Evolutionary conservation across 164 flowering plant species (phyloP).

Genomic region (Macadamia tetraphylla): DNA sequence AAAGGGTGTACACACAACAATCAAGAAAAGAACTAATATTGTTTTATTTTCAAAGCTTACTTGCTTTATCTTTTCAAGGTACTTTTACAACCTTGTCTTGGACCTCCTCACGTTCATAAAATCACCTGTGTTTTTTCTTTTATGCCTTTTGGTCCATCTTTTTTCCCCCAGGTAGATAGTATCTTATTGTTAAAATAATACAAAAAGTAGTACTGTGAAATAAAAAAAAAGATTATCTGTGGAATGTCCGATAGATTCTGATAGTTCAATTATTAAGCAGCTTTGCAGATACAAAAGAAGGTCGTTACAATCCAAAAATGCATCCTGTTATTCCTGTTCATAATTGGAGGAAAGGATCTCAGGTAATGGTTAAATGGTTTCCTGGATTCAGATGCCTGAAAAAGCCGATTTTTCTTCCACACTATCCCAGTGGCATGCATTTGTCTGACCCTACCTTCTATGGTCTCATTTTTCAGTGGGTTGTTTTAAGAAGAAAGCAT

Average conservation of each 20-base stretch:
- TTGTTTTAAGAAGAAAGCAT: conserved; percentile 79
- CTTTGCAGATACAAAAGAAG: conserved; percentile 90
- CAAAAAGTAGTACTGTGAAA: conserved; percentile 1
- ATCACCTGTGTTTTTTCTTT: neutral
- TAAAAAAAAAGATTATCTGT: conserved; percentile 14
- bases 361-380: conserved; percentile 43
- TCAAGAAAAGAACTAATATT: too few relatives aligned
- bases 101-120: neutral
- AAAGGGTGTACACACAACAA: too few relatives aligned
- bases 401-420: neutral
- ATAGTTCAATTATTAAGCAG: conserved; percentile 37
- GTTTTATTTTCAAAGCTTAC: too few relatives aligned
- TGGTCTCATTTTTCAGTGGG: conserved; percentile 58
- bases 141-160: too few relatives aligned
- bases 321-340: conserved; percentile 72
- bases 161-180: neutral
- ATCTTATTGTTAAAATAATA: neutral
- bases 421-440: too few relatives aligned
- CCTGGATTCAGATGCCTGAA: neutral
- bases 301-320: conserved; percentile 97
- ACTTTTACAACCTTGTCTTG: neutral
- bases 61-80: neutral
- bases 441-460: neutral
- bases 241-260: conserved; percentile 14
- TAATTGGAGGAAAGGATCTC: conserved; percentile 99